Evolutionary conservation across 305 asterid species (phyloP).

Genomic region (Fraxinus nigra): DNA sequence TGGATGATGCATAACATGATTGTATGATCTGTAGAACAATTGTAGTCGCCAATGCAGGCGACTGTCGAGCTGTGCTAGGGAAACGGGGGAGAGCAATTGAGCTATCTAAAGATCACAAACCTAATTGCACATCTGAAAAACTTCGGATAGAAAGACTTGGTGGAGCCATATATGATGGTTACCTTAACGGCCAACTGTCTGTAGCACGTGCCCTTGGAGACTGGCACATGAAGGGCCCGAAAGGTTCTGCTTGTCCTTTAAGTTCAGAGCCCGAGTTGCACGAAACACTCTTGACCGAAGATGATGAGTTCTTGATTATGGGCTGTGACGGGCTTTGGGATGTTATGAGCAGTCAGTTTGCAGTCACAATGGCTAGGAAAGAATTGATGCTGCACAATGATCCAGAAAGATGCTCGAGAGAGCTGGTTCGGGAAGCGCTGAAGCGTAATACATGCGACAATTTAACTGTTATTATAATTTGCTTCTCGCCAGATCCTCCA

Average conservation of each 20-base stretch:
- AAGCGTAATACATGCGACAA: constrained; percentile 77
- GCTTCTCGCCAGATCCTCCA: constrained; percentile 88
- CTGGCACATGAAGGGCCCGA: constrained; percentile 93
- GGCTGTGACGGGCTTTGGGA: constrained; percentile 96
- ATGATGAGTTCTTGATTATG: constrained; percentile 79
- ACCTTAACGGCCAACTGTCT: constrained; percentile 81
- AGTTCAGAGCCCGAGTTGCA: constrained; percentile 87
- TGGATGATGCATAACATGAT: background rate
- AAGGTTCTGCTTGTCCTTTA: constrained; percentile 71
- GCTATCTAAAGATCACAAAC: constrained; percentile 86
- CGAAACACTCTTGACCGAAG: constrained; percentile 62
- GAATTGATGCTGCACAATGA: constrained; percentile 86
- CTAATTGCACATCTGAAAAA: constrained; percentile 60
- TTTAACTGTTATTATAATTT: constrained; percentile 65
- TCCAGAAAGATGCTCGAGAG: constrained; percentile 81
- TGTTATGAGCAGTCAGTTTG: constrained; percentile 94
- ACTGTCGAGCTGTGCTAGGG: constrained; percentile 88
- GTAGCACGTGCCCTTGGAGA: constrained; percentile 94
- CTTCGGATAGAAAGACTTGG: constrained; percentile 78
- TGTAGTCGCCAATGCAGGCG: constrained; percentile 88
- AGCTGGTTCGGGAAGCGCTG: constrained; percentile 77
- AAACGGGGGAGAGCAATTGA: constrained; percentile 86
- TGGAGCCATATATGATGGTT: constrained; percentile 81
- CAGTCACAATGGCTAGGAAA: constrained; percentile 79
- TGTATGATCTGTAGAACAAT: constrained; percentile 35